phyloP scores from a whole-genome alignment of 1,284 basidiomycete genomes.

The Ceratobasidium sp. region DNA sequence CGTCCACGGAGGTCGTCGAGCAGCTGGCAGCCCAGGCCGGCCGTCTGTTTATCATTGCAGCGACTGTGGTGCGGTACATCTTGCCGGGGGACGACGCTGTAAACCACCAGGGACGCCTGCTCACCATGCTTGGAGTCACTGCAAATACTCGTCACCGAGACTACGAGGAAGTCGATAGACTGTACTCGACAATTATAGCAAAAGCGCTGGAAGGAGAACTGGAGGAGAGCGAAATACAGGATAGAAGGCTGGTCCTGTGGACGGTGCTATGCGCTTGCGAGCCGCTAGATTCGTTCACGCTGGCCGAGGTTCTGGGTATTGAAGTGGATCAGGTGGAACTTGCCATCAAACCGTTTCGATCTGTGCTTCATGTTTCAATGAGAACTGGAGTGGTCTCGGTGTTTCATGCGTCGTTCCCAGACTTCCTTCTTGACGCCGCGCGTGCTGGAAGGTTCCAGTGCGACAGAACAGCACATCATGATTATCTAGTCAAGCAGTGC shows the following conservation, averaged over 20 bases:
- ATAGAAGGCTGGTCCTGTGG: background rate
- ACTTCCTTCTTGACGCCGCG: background rate
- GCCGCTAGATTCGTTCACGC: background rate
- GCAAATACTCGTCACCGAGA: background rate
- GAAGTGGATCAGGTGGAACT: background rate
- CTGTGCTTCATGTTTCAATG: conserved; percentile 5
- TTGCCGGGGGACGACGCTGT: background rate
- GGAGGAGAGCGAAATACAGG: background rate
- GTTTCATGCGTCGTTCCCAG: conserved; percentile 4
- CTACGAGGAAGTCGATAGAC: background rate
- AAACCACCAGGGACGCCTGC: background rate
- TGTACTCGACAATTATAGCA: background rate
- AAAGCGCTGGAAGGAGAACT: background rate
- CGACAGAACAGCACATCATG: background rate
- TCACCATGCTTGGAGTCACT: background rate
- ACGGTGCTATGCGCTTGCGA: background rate
- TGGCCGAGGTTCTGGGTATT: background rate
- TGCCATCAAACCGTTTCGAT: background rate
- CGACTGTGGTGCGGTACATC: conserved; percentile 11
- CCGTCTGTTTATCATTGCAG: conserved; percentile 21
- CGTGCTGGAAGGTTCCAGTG: background rate
- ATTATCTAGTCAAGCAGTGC: background rate
- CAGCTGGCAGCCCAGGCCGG: conserved; percentile 11
- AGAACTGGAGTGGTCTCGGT: background rate
- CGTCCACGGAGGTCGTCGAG: conserved; percentile 1